Evolutionary conservation across 306 rosid genomes (phyloP).

Genomic region (Dalbergia cochinchinensis): DNA sequence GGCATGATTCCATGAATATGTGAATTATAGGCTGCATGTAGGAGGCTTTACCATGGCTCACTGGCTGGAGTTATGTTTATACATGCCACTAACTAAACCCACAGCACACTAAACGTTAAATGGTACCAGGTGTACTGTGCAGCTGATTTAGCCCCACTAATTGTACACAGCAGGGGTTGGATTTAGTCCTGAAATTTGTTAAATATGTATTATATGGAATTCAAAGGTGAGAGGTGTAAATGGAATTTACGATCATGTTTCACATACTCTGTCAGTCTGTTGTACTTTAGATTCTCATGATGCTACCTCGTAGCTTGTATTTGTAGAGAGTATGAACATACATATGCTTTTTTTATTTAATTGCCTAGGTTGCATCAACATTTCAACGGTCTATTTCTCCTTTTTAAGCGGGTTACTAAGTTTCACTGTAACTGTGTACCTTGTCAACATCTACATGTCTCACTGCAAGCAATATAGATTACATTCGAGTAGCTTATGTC

Average conservation of each 20-base stretch:
- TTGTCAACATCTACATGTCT: not conserved
- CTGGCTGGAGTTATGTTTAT: conserved; percentile 9
- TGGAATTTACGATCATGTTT: conserved; percentile 30
- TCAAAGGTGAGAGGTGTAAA: not conserved
- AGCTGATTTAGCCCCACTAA: not conserved
- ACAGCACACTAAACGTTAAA: conserved; percentile 1
- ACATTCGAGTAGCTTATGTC: conserved; percentile 14
- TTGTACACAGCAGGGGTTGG: conserved; percentile 5
- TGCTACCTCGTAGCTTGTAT: conserved; percentile 28
- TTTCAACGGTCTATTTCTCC: not conserved
- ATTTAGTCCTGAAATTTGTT: conserved; percentile 29
- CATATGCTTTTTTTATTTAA: conserved; percentile 1
- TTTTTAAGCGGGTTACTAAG: conserved; percentile 15
- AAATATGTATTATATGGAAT: conserved; percentile 18
- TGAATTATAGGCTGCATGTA: conserved; percentile 30
- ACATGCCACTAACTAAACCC: conserved; percentile 30
- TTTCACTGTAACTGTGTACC: not conserved
- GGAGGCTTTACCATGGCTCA: conserved; percentile 21
- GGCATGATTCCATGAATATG: conserved; percentile 1
- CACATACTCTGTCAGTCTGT: not conserved
- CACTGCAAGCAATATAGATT: not conserved
- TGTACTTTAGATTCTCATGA: conserved; percentile 20
- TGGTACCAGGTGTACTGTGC: not conserved
- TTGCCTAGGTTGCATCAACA: conserved; percentile 32
- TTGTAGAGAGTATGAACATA: conserved; percentile 10